phyloP scores from a whole-genome alignment of 768 basidiomycete genomes.

The Boletales sp. region DNA sequence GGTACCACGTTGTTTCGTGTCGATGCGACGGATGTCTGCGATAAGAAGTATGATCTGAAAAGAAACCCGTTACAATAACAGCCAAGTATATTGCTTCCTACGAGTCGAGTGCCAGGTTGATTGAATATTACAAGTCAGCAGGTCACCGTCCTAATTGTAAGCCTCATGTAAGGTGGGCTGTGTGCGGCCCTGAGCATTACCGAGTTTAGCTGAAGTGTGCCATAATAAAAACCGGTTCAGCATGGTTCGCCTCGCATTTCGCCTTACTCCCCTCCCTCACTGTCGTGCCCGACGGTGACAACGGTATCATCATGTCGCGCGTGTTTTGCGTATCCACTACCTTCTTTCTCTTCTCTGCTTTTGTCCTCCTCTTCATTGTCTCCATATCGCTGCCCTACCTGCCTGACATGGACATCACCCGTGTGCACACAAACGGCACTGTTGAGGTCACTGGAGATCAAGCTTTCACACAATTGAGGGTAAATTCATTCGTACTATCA shows the following conservation, averaged over 20 bases:
- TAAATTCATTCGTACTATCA: conserved; percentile 33
- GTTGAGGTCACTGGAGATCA: conserved; percentile 19
- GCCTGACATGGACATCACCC: conserved; percentile 61
- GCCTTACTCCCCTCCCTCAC: conserved; percentile 3
- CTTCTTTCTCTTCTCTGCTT: conserved; percentile 54
- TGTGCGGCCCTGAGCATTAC: background rate
- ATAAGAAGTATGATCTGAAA: too few species aligned
- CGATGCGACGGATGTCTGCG: too few species aligned
- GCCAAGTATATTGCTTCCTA: too few species aligned
- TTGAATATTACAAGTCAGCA: too few species aligned
- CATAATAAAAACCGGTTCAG: conserved; percentile 15
- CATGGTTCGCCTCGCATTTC: conserved; percentile 4
- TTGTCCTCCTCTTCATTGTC: conserved; percentile 63
- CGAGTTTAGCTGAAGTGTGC: conserved; percentile 7
- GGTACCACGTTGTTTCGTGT: too few species aligned
- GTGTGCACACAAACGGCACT: conserved; percentile 45
- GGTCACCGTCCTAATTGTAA: too few species aligned
- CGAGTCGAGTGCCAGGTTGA: too few species aligned
- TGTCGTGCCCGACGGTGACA: conserved; percentile 1
- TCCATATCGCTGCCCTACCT: conserved; percentile 72
- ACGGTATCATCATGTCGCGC: conserved; percentile 35
- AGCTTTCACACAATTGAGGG: conserved; percentile 47
- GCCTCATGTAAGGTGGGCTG: too few species aligned
- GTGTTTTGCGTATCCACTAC: conserved; percentile 60
- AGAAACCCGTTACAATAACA: too few species aligned